phyloP scores from a whole-genome alignment of 192 early-diverging fungal genomes.

The Coemansia sp. region DNA sequence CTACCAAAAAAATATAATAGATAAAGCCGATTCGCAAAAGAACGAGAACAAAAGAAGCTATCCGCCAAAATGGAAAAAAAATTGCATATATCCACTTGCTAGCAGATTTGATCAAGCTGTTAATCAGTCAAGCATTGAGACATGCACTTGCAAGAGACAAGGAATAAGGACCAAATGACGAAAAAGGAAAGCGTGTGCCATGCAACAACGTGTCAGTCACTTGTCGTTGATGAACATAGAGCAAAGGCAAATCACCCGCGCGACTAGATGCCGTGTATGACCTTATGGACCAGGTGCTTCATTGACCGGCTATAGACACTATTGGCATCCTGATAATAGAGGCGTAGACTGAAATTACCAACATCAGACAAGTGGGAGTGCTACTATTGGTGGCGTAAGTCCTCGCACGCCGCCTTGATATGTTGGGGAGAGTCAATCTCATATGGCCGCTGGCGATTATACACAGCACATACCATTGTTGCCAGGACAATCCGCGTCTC shows the following conservation, averaged over 20 bases:
- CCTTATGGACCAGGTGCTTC: not conserved
- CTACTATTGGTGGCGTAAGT: not conserved
- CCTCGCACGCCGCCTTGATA: not conserved
- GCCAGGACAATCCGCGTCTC: not conserved
- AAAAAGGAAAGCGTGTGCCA: no score
- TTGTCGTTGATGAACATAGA: not conserved
- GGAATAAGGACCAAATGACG: no score
- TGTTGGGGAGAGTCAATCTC: not conserved
- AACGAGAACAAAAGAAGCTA: not conserved
- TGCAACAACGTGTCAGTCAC: not conserved
- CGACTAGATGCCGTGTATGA: not conserved
- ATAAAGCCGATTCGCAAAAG: not conserved
- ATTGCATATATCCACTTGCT: not conserved
- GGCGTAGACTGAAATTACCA: constrained; percentile 3
- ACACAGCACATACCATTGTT: not conserved
- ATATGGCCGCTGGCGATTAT: not conserved
- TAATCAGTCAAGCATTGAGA: not conserved
- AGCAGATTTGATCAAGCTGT: not conserved
- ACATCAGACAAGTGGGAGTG: not conserved
- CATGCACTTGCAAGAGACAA: not conserved
- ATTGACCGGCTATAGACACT: not conserved
- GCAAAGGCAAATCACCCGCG: not conserved
- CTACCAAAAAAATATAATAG: not conserved
- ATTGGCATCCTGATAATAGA: not conserved
- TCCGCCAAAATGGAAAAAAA: not conserved